Evolutionary conservation across 176 grass and related monocot species (phyloP).

Genomic region (Poa pratensis): DNA sequence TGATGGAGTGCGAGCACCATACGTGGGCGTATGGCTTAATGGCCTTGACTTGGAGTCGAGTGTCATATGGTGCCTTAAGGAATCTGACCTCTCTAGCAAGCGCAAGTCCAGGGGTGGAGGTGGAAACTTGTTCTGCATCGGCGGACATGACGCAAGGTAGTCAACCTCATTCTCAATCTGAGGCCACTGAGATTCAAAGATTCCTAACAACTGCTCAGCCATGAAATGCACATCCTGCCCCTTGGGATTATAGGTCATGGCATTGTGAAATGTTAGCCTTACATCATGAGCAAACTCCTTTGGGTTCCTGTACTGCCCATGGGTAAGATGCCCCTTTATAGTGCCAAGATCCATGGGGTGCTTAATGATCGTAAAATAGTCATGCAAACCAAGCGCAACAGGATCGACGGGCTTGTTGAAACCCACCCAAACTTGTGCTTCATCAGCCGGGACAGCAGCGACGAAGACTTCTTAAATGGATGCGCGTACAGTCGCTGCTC

Average conservation of each 20-base stretch:
- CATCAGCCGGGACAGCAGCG: slow-evolving; percentile 73
- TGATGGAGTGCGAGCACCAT: slow-evolving; percentile 59
- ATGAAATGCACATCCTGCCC: slow-evolving; percentile 95
- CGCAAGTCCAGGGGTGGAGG: slow-evolving; percentile 56
- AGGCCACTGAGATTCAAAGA: slow-evolving; percentile 86
- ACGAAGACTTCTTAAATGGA: slow-evolving; percentile 74
- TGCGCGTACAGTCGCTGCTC: slow-evolving; percentile 67
- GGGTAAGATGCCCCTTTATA: slow-evolving; percentile 65
- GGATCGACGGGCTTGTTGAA: slow-evolving; percentile 90
- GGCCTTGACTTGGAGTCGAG: slow-evolving; percentile 59
- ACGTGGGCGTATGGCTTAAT: slow-evolving; percentile 55
- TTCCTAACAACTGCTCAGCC: slow-evolving; percentile 74
- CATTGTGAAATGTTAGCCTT: slow-evolving; percentile 85
- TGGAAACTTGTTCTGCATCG: slow-evolving; percentile 64
- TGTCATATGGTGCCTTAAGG: slow-evolving; percentile 40
- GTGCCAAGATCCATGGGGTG: slow-evolving; percentile 97
- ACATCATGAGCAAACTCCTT: slow-evolving; percentile 90
- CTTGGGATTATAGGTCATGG: slow-evolving; percentile 96
- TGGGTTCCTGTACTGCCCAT: slow-evolving; percentile 75
- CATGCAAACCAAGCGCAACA: slow-evolving; percentile 73
- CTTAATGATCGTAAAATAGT: slow-evolving; percentile 80
- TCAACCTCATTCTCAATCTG: slow-evolving; percentile 77
- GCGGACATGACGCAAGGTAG: slow-evolving; percentile 56
- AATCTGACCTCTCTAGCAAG: slow-evolving; percentile 80
- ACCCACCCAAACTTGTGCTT: slow-evolving; percentile 94